phyloP scores from a whole-genome alignment of 2,329 filamentous ascomycete genomes.

The Fusarium subglutinans region DNA sequence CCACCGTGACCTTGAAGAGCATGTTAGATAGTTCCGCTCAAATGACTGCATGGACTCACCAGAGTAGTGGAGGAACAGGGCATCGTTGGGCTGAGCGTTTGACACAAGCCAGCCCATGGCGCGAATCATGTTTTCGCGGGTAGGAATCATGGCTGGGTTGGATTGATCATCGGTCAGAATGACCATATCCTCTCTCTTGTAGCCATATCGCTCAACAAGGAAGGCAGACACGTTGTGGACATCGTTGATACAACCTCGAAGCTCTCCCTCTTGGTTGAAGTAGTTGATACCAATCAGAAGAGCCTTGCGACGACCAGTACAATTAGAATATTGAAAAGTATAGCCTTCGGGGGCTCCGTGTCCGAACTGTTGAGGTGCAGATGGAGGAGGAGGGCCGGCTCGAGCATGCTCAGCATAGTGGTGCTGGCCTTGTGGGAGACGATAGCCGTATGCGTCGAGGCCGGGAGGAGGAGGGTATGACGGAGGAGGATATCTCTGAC shows the following conservation, averaged over 20 bases:
- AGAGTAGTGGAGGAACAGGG: slow-evolving; percentile 81
- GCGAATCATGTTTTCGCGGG: slow-evolving; percentile 77
- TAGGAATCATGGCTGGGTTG: slow-evolving; percentile 75
- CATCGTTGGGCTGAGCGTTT: slow-evolving; percentile 76
- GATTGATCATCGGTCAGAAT: slow-evolving; percentile 79
- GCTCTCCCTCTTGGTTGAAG: slow-evolving; percentile 75
- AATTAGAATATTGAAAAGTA: slow-evolving; percentile 80
- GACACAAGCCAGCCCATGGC: slow-evolving; percentile 81
- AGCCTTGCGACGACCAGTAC: slow-evolving; percentile 77
- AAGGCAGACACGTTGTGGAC: slow-evolving; percentile 80
- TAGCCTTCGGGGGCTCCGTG: slow-evolving; percentile 75
- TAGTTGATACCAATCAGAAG: slow-evolving; percentile 85
- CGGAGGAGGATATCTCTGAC: slow-evolving; percentile 46
- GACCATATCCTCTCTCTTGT: slow-evolving; percentile 83
- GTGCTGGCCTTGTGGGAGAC: slow-evolving; percentile 45
- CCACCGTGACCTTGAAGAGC: slow-evolving; percentile 72
- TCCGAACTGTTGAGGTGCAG: slow-evolving; percentile 66
- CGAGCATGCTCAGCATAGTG: slow-evolving; percentile 43
- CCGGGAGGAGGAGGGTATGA: slow-evolving; percentile 53
- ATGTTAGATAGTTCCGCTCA: background rate
- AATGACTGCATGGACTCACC: slow-evolving; percentile 51
- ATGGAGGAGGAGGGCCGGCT: slow-evolving; percentile 56
- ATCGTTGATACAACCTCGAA: slow-evolving; percentile 83
- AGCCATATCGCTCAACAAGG: slow-evolving; percentile 72
- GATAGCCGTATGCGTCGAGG: slow-evolving; percentile 59